Conservation (phyloP, 352 stramenopile genomes). For the Pythium plurisporium region DNA sequence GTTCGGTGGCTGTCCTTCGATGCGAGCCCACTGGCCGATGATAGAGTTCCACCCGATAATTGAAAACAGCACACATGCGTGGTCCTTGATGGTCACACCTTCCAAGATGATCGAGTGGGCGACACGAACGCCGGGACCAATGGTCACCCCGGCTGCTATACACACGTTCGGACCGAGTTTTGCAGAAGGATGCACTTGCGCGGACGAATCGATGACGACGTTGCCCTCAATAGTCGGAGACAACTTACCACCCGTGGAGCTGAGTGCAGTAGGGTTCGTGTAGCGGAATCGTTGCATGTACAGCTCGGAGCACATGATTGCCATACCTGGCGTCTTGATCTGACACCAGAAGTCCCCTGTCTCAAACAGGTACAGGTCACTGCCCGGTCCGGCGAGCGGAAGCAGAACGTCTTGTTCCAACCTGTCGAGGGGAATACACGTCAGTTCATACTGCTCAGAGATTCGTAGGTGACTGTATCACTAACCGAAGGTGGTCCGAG, state of each 20-base stretch:
- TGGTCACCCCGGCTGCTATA: conserved; percentile 79
- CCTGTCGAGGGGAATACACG: conserved; percentile 22
- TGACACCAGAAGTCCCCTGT: conserved; percentile 89
- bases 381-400: conserved; percentile 69
- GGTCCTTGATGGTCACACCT: conserved; percentile 85
- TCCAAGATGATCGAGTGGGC: conserved; percentile 88
- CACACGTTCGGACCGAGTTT: conserved; percentile 86
- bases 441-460: not conserved
- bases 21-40: conserved; percentile 79
- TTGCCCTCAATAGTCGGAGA: conserved; percentile 86
- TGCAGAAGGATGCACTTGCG: conserved; percentile 77
- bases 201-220: conserved; percentile 74
- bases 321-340: conserved; percentile 89
- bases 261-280: conserved; percentile 81
- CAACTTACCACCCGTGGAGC: conserved; percentile 73
- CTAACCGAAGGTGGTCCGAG: conserved; percentile 72
- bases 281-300: conserved; percentile 91
- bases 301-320: conserved; percentile 86
- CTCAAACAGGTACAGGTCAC: conserved; percentile 67
- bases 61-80: conserved; percentile 82
- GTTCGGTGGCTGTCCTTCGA: conserved; percentile 82
- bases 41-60: conserved; percentile 90
- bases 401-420: conserved; percentile 83
- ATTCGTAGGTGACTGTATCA: too few species aligned
- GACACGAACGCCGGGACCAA: conserved; percentile 73